These are phyloP conservation scores for Trichophyton schoenleinii DNA, from an alignment of 2,329 filamentous ascomycete genomes.

Conservation along the genomic window DNA sequence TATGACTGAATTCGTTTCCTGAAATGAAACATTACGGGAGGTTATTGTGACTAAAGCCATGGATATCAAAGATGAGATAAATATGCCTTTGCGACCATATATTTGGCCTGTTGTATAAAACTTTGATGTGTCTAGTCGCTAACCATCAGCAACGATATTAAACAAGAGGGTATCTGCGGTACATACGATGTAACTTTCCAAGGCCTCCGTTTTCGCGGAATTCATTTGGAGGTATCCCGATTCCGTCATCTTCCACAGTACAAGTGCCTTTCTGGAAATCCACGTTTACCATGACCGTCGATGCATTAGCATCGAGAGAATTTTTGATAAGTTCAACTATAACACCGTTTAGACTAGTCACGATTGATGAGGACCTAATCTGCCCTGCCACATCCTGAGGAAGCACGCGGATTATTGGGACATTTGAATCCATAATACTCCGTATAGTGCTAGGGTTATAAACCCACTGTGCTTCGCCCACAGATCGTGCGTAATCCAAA, in stretches of 20 bases:
- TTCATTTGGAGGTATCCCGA: constrained; percentile 60
- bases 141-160: background rate
- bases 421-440: background rate
- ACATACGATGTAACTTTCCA: constrained; percentile 58
- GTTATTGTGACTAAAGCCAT: constrained; percentile 65
- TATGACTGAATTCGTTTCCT: constrained; percentile 48
- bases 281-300: constrained; percentile 54
- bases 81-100: constrained; percentile 60
- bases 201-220: constrained; percentile 60
- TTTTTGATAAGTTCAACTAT: constrained; percentile 66
- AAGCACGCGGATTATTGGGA: constrained; percentile 38
- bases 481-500: background rate
- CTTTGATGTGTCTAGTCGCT: constrained; percentile 62
- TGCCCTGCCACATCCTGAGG: constrained; percentile 60
- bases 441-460: no score
- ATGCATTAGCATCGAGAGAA: constrained; percentile 65
- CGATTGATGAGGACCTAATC: constrained; percentile 71
- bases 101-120: constrained; percentile 32
- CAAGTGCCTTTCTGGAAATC: constrained; percentile 68
- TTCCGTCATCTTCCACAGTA: constrained; percentile 70
- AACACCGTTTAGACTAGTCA: constrained; percentile 61
- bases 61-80: constrained; percentile 62
- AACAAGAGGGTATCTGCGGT: background rate
- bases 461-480: background rate
- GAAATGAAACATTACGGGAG: constrained; percentile 48